Conservation (phyloP, 495 filamentous ascomycete genomes). For the Aspergillus biplanus region DNA sequence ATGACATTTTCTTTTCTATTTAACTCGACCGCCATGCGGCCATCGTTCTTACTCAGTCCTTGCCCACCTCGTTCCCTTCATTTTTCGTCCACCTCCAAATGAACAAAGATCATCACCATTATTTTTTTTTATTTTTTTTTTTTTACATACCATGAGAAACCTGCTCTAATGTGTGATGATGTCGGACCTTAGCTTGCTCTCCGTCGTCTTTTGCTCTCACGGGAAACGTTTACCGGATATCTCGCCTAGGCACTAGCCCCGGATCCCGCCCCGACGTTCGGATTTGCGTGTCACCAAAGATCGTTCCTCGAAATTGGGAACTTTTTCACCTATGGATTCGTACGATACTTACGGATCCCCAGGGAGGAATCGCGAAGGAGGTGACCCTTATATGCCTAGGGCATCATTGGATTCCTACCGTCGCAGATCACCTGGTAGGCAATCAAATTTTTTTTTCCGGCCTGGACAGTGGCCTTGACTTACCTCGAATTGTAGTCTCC, state of each 20-base stretch:
- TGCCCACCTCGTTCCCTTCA: slow-evolving; percentile 22
- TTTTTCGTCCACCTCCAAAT: slow-evolving; percentile 28
- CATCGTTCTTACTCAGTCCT: slow-evolving; percentile 13
- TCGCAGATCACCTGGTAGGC: slow-evolving; percentile 57
- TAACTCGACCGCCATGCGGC: slow-evolving; percentile 14
- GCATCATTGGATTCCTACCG: slow-evolving; percentile 45
- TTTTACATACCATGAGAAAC: slow-evolving; percentile 28
- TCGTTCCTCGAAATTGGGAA: background rate
- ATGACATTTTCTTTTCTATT: slow-evolving; percentile 17
- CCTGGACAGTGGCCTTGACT: background rate
- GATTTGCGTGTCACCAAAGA: background rate
- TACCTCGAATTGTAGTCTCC: slow-evolving; percentile 32
- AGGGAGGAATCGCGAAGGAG: slow-evolving; percentile 42
- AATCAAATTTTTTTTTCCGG: slow-evolving; percentile 11
- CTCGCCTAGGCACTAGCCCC: background rate
- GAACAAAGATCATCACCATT: slow-evolving; percentile 28
- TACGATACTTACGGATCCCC: slow-evolving; percentile 48
- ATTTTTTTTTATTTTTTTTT: slow-evolving; percentile 3
- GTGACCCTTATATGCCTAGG: slow-evolving; percentile 38
- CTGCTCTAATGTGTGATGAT: slow-evolving; percentile 46
- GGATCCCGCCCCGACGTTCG: background rate
- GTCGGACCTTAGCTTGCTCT: slow-evolving; percentile 42
- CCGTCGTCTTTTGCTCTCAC: slow-evolving; percentile 7
- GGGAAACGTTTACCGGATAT: slow-evolving; percentile 5
- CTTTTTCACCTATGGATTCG: slow-evolving; percentile 40